Evolutionary conservation across 1,284 basidiomycete genomes (phyloP), one percentile per base, ranked within the genome.

Genomic region (Ustanciosporium gigantosporum): DNA sequence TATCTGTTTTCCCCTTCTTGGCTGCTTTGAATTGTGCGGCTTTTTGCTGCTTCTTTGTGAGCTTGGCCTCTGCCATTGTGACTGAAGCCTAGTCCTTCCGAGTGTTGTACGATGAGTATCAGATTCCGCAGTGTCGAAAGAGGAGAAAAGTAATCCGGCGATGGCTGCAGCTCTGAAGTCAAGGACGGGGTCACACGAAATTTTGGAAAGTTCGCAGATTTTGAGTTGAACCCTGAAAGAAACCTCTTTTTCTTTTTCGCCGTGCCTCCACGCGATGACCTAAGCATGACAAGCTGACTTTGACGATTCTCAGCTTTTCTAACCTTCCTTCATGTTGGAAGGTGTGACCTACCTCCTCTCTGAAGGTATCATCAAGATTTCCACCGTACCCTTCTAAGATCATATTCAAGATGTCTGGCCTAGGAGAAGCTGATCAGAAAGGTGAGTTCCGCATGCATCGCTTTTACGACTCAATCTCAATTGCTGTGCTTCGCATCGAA

Each of bases 41-140:
- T 37, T 73, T 73, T 19, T 66, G 62, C 49, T 73, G 66, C 38
- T 69, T 67, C 47, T 74, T 74, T 19, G 72, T 72, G 36, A 65
- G 50, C 29, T 60, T 66, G 20, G 31, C 31, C 29, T 39, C 51
- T 20, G 44, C 41, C 59, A 62, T 62, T 5, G 9, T 36, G 37
- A 9, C n/a, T 9, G 24, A 8, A 9, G 11, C n/a, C 14, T 27
- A 5, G 16, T 22, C 22, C 21, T n/a, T n/a, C n/a, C 21, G 7
- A 5, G 7, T 22, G 25, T 22, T 24, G 49, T 14, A 15, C 16
- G 16, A 15, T 29, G 41, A 36, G 34, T 23, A 25, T 14, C n/a
- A 15, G 23, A 43, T 24, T 17, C 11, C 20, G 34, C 34, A 21
- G 17, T 14, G 34, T 21, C 8, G 34, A 37, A 39, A 11, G 16